A percentile compares a stretch with the other conserved stretches of the same genome.
Evolutionary conservation across 2,329 filamentous ascomycete species (phyloP).

Genomic region (Kalaharituber pfeilii): DNA sequence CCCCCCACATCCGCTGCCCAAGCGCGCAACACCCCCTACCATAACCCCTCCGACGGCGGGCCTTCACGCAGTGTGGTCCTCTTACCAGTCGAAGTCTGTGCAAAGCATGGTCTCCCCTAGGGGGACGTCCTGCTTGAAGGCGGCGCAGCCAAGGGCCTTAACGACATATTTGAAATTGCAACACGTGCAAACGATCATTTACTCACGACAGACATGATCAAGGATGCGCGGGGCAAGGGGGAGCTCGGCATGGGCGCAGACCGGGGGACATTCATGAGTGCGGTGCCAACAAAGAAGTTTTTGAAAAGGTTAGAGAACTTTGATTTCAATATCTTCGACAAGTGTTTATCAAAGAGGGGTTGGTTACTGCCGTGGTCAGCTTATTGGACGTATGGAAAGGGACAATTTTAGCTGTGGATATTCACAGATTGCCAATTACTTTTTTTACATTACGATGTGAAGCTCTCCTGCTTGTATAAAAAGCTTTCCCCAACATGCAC

Average conservation of each 20-base stretch:
- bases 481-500: too few relatives aligned
- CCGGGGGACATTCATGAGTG: constrained; percentile 36
- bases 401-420: constrained; percentile 19
- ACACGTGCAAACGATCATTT: constrained; percentile 91
- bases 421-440: too few relatives aligned
- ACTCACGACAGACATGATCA: constrained; percentile 82
- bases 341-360: not conserved
- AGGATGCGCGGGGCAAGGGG: constrained; percentile 56
- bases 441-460: too few relatives aligned
- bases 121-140: constrained; percentile 78
- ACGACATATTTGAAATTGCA: constrained; percentile 80
- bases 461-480: too few relatives aligned
- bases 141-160: constrained; percentile 52
- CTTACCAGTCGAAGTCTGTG: constrained; percentile 79
- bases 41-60: not conserved
- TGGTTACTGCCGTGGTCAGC: constrained; percentile 74
- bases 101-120: constrained; percentile 59
- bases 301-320: constrained; percentile 57
- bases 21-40: too few relatives aligned
- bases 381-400: constrained; percentile 17
- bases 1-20: too few relatives aligned
- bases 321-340: constrained; percentile 62
- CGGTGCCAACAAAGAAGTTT: constrained; percentile 66
- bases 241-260: constrained; percentile 40
- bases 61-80: constrained; percentile 42